Evolutionary conservation across 1,139 yeast species (phyloP).

Genomic region (Meyerozyma guilliermondii): DNA sequence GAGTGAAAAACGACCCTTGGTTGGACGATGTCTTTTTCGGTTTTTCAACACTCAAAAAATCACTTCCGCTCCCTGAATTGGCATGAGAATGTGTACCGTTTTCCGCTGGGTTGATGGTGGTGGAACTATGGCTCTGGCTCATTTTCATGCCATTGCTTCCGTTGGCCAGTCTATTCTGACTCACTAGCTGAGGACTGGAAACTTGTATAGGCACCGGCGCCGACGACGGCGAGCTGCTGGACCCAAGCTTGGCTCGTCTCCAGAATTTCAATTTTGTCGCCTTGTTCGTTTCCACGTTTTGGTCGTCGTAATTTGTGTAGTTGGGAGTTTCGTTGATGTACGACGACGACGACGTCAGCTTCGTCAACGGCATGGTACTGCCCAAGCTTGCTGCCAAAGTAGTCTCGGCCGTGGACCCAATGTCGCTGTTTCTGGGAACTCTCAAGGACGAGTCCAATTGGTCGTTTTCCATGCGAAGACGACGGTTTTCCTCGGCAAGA

Average conservation of each 20-base stretch:
- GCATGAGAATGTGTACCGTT: not conserved
- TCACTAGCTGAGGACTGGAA: not conserved
- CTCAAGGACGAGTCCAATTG: constrained; percentile 10
- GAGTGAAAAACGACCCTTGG: constrained; percentile 22
- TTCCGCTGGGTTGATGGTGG: not conserved
- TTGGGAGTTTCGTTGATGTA: constrained; percentile 15
- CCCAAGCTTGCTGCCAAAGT: constrained; percentile 4
- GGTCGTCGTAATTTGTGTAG: constrained; percentile 16
- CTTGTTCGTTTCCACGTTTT: constrained; percentile 35
- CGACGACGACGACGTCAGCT: constrained; percentile 11
- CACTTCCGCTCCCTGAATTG: not conserved
- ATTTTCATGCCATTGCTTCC: not conserved
- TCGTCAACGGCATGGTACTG: constrained; percentile 8
- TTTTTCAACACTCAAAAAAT: not conserved
- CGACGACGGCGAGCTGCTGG: constrained; percentile 3
- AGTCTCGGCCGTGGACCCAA: not conserved
- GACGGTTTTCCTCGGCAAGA: constrained; percentile 21
- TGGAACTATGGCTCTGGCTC: not conserved
- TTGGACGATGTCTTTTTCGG: constrained; percentile 6
- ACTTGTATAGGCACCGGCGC: not conserved
- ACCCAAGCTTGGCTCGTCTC: constrained; percentile 43
- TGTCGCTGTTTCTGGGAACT: not conserved
- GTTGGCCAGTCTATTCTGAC: not conserved
- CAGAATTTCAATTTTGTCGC: constrained; percentile 49
- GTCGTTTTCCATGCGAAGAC: constrained; percentile 21